Evolutionary conservation across 2,329 filamentous ascomycete species (phyloP), one percentile per base, ranked within the genome.

Genomic region (Fusarium lyarnte): DNA sequence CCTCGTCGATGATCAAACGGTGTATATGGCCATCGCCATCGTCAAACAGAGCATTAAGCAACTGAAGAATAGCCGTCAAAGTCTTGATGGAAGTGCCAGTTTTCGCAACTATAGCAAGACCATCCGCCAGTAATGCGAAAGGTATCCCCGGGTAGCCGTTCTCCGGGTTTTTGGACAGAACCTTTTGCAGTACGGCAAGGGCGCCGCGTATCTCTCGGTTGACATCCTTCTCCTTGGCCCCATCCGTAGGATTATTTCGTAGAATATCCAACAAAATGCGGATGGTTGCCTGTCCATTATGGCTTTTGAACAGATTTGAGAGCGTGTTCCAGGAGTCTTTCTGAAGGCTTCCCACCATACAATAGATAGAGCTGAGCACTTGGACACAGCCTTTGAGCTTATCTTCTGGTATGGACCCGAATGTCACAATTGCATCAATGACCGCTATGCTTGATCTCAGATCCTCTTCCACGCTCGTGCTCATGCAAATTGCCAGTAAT

Each of bases 341-440:
- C 64, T 89, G 85, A 16, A 93, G 85, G 49, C 82, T 84, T 17
- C 84, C 82, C 5, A 94, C 88, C 55, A 93, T 84, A 68, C 88
- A 90, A 78, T 92, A 91, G 66, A 94, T 92, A 43, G 91, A 92
- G 75, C 91, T 92, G 58, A 95, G 84, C 6, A 94, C 88, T 69
- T 92, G 89, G 39, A 95, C 85, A 76, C 91, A 94, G 38, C 87
- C 86, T 73, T 87, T 87, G 43, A 94, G 85, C 65, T 89, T 90
- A 60, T 84, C 84, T 55, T 82, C 84, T 1, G 93, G 92, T 49
- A 95, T 89, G 38, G 90, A 88, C 8, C 91, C 90, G 78, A 92
- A 94, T 1, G 91, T 94, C 59, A 93, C 90, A 63, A 94, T 87
- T 14, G 90, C 87, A 77, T 93, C 89, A 64, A 94, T 87, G 53